Percentiles rank a stretch among this genome's conserved stretches.
Evolutionary conservation across 2,329 filamentous ascomycete genomes (phyloP).

Genomic region (Fusarium chuoi): DNA sequence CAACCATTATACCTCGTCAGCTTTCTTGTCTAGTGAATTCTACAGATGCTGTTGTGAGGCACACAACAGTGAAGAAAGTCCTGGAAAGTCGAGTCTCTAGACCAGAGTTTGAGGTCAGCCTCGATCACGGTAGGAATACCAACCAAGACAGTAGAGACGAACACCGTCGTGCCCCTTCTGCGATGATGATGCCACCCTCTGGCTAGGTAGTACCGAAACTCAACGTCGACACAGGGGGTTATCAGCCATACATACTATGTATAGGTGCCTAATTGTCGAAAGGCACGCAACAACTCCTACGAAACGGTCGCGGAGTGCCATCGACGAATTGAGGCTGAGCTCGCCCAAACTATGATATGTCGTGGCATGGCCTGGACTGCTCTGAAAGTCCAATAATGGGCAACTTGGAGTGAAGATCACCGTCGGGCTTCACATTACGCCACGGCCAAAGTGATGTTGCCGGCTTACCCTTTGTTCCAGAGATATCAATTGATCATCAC

Average conservation of each 20-base stretch:
- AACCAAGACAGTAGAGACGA: neutral
- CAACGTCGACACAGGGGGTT: neutral
- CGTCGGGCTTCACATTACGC: neutral
- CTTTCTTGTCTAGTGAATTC: neutral
- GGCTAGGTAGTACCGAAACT: neutral
- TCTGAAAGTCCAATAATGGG: neutral
- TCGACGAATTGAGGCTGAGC: conserved; percentile 8
- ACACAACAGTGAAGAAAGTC: neutral
- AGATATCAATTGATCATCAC: neutral
- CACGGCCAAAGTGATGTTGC: neutral
- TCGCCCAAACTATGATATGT: conserved; percentile 4
- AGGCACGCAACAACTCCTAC: neutral
- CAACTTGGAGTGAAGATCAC: conserved; percentile 16
- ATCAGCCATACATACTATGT: neutral
- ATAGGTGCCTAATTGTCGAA: neutral
- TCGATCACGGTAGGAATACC: neutral
- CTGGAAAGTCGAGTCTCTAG: neutral
- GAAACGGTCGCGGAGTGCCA: neutral
- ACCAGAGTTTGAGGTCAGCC: neutral
- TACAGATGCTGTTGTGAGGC: neutral
- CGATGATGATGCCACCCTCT: neutral
- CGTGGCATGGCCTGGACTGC: conserved; percentile 24
- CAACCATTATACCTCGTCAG: neutral
- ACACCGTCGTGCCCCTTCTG: neutral
- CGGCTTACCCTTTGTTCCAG: neutral